Evolutionary conservation across 208 protist genomes (phyloP).

Genomic region (Leishmania arabica): DNA sequence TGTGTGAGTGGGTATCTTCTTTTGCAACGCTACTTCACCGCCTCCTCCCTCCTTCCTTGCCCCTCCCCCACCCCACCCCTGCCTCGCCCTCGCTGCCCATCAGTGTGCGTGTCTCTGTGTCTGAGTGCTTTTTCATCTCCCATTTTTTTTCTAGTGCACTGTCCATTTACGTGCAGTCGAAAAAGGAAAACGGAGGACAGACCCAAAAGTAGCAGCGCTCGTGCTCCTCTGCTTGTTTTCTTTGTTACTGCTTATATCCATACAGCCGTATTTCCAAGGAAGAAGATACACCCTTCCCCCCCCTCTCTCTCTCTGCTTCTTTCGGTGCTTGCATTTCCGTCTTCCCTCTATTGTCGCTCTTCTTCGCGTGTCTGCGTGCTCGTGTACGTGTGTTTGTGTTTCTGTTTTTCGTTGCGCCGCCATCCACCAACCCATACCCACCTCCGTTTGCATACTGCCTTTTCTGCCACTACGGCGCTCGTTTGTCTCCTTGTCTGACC

Average conservation of each 20-base stretch:
- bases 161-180: not conserved
- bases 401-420: not conserved
- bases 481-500: not conserved
- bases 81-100: not conserved
- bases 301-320: not conserved
- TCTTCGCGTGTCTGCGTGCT: not conserved
- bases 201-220: not conserved
- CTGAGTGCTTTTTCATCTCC: conserved; percentile 1
- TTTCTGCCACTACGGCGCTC: not conserved
- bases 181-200: conserved; percentile 1
- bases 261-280: not conserved
- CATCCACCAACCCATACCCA: not conserved
- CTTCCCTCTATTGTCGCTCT: not conserved
- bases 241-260: not conserved
- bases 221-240: not conserved
- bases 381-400: not conserved
- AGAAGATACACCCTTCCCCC: not conserved
- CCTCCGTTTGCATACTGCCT: not conserved
- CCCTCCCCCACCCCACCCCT: not conserved
- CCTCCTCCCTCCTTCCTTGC: not conserved
- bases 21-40: not conserved
- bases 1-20: not conserved
- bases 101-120: not conserved
- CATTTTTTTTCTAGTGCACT: conserved; percentile 14
- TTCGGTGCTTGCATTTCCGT: not conserved